A percentile compares a stretch with the other conserved stretches of the same genome.
These are phyloP conservation scores for Phytophthora rubi DNA, from an alignment of 352 stramenopile species.

Conservation along the genomic window DNA sequence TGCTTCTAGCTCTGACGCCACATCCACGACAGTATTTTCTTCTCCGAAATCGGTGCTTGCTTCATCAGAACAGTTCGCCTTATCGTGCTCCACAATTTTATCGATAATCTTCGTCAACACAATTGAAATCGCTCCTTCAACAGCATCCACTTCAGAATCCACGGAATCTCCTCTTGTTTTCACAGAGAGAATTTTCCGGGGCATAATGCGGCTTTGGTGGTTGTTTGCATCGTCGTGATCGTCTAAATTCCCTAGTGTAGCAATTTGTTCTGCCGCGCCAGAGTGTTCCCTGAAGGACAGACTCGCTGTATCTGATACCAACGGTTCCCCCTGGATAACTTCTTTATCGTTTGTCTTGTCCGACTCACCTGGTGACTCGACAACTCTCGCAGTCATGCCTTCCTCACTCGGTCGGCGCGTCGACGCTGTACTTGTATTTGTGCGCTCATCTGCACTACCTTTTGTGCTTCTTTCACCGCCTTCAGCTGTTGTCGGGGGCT, in stretches of 20 bases:
- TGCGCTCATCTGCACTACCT: not conserved
- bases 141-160: not conserved
- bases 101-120: constrained; percentile 7
- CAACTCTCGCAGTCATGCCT: not conserved
- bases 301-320: not conserved
- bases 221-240: not conserved
- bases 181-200: not conserved
- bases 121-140: constrained; percentile 2
- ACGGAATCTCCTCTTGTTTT: not conserved
- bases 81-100: constrained; percentile 4
- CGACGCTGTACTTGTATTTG: constrained; percentile 4
- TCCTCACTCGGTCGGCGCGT: constrained; percentile 14
- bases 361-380: not conserved
- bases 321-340: not conserved
- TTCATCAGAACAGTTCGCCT: not conserved
- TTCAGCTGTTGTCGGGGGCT: constrained; percentile 6
- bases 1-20: not conserved
- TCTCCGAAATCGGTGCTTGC: not conserved
- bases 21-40: not conserved
- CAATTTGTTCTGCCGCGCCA: not conserved
- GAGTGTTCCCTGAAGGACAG: not conserved
- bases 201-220: not conserved
- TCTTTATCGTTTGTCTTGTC: not conserved
- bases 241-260: not conserved
- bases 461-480: constrained; percentile 1